Base-by-base conservation (phyloP, 2,329 filamentous ascomycete genomes). In the Lizonia empirigonia region DNA sequence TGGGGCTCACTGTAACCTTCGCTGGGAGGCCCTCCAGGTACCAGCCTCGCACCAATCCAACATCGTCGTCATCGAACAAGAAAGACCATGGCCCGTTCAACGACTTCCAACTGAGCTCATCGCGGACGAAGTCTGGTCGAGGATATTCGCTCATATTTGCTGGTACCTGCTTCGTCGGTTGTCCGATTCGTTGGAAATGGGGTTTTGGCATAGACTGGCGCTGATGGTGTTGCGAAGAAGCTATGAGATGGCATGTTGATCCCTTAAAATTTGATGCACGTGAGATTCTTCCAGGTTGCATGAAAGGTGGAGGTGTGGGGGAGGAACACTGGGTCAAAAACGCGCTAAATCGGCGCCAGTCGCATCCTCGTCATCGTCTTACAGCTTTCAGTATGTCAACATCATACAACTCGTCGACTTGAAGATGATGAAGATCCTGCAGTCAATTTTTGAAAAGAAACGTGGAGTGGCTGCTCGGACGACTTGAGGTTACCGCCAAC, bases 71-170 rank as follows among this genome's bases (percentile, higher is more conserved):
- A 66, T 89, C 86, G 53, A 87, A 88, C 37, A 83, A 68, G 61
- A 88, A 85, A 49, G 79, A 76, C 85, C 86, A 88, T 5, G 77
- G 72, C 1, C 85, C 85, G 57, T 88, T 82, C 37, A 88, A 79
- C 1, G 81, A 82, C 32, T 74, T 68, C 85, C 85, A 88, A 36
- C 74, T 77, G 22, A 85, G 76, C 20, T 75, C 64, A 24, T 74
- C 70, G 46, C 85, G 83, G 45, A 80, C 66, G 68, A 87, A 88
- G 71, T 88, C 85, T 1, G 85, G 85, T 46, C 86, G 83, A 19
- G 85, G 86, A 59, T 89, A 87, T 50, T 54, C 50, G 26, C 37
- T 34, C 50, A 60, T 62, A 18, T 23, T 54, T 22, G 54, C 32
- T 7, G 15, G 9, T 41, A 26, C 33, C n/a, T 24, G 9, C 12